Evolutionary conservation across 139 green algal genomes (phyloP).

Genomic region (Closterium sp.): DNA sequence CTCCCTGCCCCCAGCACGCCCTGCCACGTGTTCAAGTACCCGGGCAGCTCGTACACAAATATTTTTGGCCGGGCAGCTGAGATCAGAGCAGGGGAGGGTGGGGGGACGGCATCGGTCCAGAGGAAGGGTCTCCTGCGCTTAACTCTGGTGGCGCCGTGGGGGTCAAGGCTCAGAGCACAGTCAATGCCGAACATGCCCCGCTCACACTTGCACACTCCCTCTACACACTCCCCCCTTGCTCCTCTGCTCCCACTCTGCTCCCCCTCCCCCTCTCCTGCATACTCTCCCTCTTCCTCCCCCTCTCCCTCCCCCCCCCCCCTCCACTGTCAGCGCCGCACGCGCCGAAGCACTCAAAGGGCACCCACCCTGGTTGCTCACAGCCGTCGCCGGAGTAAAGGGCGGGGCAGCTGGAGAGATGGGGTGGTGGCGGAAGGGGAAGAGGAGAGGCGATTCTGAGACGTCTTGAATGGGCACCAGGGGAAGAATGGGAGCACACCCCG

Average conservation of each 20-base stretch:
- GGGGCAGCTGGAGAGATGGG: neutral
- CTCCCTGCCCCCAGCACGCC: neutral
- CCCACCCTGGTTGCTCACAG: neutral
- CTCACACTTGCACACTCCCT: neutral
- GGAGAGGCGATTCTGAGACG: neutral
- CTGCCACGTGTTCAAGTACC: conserved; percentile 28
- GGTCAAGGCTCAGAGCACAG: neutral
- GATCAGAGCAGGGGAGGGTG: neutral
- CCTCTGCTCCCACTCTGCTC: neutral
- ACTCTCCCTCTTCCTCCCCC: neutral
- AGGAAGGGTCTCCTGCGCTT: neutral
- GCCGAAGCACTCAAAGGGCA: neutral
- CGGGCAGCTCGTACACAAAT: conserved; percentile 40
- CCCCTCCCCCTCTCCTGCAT: neutral
- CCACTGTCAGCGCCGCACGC: neutral
- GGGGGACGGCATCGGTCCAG: neutral
- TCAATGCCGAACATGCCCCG: neutral
- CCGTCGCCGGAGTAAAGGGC: neutral
- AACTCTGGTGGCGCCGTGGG: neutral
- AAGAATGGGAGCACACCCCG: too few species aligned
- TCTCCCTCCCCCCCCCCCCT: neutral
- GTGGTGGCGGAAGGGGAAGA: neutral
- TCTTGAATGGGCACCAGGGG: too few species aligned
- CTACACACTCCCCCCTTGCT: neutral
- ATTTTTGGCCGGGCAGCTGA: neutral